Conservation (phyloP, 2,329 filamentous ascomycete genomes). For the Nannizzia gypsea region DNA sequence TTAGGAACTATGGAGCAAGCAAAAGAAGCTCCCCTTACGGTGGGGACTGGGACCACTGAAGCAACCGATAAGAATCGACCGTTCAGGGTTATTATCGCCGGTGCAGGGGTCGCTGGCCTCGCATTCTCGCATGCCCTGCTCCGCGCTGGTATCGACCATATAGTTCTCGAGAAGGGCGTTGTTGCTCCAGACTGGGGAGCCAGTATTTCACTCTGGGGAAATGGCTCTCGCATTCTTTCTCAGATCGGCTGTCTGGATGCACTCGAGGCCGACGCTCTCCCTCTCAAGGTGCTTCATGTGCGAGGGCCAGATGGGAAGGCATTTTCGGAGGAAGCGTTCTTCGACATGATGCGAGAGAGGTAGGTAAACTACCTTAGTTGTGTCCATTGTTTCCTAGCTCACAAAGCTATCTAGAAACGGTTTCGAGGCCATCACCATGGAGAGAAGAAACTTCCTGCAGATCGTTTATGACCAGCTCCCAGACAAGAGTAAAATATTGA, state of each 20-base stretch:
- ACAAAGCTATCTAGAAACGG: neutral
- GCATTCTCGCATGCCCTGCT: slow-evolving; percentile 39
- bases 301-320: neutral
- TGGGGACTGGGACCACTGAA: too few relatives aligned
- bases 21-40: too few relatives aligned
- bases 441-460: neutral
- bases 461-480: neutral
- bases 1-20: too few relatives aligned
- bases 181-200: slow-evolving; percentile 37
- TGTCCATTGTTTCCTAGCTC: neutral
- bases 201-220: slow-evolving; percentile 36
- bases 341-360: neutral
- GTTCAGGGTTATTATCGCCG: slow-evolving; percentile 36
- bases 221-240: slow-evolving; percentile 38
- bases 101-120: slow-evolving; percentile 40
- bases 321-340: neutral
- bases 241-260: slow-evolving; percentile 36
- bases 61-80: neutral
- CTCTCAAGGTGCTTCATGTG: neutral
- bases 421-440: neutral
- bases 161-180: slow-evolving; percentile 39
- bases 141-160: slow-evolving; percentile 36
- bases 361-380: too few relatives aligned
- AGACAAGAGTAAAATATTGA: slow-evolving; percentile 4
- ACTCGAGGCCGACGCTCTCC: neutral